Base-by-base conservation (phyloP, 2,329 filamentous ascomycete species). In the Trichoderma arundinaceum region DNA sequence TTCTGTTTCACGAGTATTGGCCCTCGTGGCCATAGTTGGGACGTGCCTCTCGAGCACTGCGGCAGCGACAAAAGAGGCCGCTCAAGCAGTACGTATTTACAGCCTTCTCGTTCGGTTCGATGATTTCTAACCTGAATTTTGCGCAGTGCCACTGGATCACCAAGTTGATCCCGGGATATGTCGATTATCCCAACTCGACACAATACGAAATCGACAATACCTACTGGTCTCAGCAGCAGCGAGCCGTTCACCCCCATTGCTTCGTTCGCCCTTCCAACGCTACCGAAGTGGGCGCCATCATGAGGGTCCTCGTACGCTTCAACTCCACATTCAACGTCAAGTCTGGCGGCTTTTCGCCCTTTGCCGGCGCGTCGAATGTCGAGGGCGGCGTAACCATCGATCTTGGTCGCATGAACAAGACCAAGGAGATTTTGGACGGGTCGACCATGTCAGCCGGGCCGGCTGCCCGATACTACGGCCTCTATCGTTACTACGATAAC, bases 321-420 rank as follows among this genome's bases (percentile, higher is more conserved):
- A 39, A 66, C 15, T 69, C 52, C 15, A 71, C 68, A 0, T 87
- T 87, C 72, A 79, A 83, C 2, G 77, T 83, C 66, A 82, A 82
- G 43, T 76, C 78, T 51, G 83, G 84, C n/a, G 84, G 85, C 0
- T 84, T 86, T 72, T 80, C 78, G 1, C 75, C 80, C 2, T 83
- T 81, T 66, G 73, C 77, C 0, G 79, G 77, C 4, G 76, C 77
- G 1, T 80, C 81, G 7, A 86, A 78, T 69, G 77, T 77, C 64
- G 69, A 74, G 5, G 69, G 69, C 13, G 78, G 81, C 13, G 72
- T 83, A 4, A 78, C 78, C 3, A 74, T 86, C 59, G 80, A 82
- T 66, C 71, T 85, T n/a, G 72, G 73, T 8, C 69, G 71, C 4
- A 73, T 86, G 9, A 78, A 79, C 60, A 49, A 71, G 8, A 71